Evolutionary conservation across 208 protist genomes (phyloP).

Genomic region (Trichomonas tenax): DNA sequence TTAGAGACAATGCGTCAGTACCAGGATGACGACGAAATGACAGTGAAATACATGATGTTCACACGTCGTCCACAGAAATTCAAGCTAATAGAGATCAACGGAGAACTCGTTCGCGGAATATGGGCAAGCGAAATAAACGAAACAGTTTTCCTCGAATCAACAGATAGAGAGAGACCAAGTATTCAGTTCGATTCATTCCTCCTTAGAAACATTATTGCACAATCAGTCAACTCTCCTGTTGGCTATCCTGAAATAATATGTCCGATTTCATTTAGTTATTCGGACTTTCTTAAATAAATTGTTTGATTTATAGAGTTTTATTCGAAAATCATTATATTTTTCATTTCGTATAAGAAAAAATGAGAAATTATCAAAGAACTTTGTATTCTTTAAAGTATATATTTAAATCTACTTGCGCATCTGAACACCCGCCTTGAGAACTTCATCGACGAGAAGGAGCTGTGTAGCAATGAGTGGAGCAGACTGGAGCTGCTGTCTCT

Average conservation of each 20-base stretch:
- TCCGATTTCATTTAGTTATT: neutral
- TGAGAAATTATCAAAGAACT: no score
- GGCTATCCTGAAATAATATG: neutral
- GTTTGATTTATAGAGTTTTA: neutral
- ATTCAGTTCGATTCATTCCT: conserved; percentile 8
- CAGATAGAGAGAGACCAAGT: neutral
- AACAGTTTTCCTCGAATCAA: neutral
- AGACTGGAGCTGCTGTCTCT: conserved; percentile 70
- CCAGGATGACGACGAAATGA: neutral
- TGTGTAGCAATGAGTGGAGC: conserved; percentile 84
- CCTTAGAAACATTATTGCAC: neutral
- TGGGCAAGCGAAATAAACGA: neutral
- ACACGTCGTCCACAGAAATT: neutral
- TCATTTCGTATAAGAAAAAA: no score
- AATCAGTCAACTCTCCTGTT: neutral
- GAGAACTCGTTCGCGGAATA: neutral
- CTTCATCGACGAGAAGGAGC: conserved; percentile 95
- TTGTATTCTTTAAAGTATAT: no score
- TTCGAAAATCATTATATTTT: no score
- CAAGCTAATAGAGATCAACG: neutral
- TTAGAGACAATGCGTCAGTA: neutral
- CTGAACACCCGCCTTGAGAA: conserved; percentile 79
- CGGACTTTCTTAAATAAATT: neutral
- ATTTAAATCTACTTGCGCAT: neutral
- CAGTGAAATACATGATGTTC: conserved; percentile 10